phyloP scores from a whole-genome alignment of 2,329 filamentous ascomycete species.

The Pyricularia pennisetigena region DNA sequence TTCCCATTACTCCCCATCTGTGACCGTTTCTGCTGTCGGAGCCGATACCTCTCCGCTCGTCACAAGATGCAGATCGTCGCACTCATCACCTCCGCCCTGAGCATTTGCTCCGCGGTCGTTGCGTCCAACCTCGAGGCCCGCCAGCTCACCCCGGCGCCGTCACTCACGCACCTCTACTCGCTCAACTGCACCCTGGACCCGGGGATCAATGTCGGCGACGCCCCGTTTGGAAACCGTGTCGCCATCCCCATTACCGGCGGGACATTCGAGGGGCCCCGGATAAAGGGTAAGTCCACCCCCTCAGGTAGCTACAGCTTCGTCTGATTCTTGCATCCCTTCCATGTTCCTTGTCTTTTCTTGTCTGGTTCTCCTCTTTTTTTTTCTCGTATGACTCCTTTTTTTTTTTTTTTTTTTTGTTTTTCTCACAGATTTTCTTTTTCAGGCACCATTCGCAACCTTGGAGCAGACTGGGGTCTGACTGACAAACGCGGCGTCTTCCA shows the following conservation, averaged over 20 bases:
- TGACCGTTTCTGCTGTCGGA: background rate
- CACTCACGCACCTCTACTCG: background rate
- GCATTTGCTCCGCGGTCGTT: background rate
- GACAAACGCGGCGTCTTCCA: background rate
- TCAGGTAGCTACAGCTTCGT: too few relatives aligned
- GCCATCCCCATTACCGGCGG: background rate
- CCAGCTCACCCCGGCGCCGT: background rate
- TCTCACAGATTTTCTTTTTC: background rate
- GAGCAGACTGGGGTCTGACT: conserved; percentile 1
- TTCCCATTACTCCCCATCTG: background rate
- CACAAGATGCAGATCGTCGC: background rate
- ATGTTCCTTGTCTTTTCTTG: too few relatives aligned
- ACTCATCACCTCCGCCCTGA: background rate
- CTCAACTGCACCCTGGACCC: background rate
- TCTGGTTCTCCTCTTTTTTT: background rate
- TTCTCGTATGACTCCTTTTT: too few relatives aligned
- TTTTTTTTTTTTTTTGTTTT: background rate
- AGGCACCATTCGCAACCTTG: background rate
- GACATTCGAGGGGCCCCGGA: background rate
- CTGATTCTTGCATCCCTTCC: too few relatives aligned
- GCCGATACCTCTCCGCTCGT: background rate
- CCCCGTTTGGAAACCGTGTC: background rate
- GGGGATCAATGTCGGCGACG: background rate
- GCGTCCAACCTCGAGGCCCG: background rate
- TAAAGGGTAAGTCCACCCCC: background rate